Conservation (phyloP, 108 stramenopile genomes). For the Cyclotella kingstonii region DNA sequence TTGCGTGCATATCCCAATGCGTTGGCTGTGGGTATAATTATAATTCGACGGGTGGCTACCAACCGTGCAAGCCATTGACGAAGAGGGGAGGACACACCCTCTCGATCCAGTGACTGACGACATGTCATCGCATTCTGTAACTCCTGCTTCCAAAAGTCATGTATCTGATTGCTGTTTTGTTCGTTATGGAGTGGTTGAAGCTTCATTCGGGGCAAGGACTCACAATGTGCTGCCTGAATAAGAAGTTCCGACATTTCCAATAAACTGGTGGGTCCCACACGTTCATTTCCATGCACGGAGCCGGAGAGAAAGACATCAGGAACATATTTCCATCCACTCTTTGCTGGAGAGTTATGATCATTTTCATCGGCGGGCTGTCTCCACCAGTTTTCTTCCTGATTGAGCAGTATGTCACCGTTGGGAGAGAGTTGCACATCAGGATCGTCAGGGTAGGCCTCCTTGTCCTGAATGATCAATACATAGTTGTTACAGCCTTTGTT, state of each 20-base stretch:
- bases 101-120: conserved; percentile 31
- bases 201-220: conserved; percentile 55
- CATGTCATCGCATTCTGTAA: conserved; percentile 19
- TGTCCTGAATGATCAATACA: conserved; percentile 78
- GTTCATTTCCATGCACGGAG: conserved; percentile 94
- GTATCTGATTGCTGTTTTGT: not conserved
- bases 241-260: conserved; percentile 60
- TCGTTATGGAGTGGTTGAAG: not conserved
- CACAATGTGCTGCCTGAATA: conserved; percentile 74
- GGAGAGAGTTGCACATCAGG: conserved; percentile 26
- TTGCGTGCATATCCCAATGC: conserved; percentile 62
- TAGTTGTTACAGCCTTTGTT: conserved; percentile 73
- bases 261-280: conserved; percentile 82
- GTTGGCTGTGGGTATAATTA: conserved; percentile 78
- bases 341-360: not conserved
- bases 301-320: conserved; percentile 95
- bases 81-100: conserved; percentile 32
- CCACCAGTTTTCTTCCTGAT: conserved; percentile 12
- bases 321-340: conserved; percentile 47
- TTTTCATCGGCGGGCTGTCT: not conserved
- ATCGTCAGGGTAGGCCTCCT: conserved; percentile 62
- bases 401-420: conserved; percentile 10
- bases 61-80: conserved; percentile 69
- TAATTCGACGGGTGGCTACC: conserved; percentile 59
- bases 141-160: conserved; percentile 18